Conservation (phyloP, 306 rosid species). For the Abrus pulchellus region DNA sequence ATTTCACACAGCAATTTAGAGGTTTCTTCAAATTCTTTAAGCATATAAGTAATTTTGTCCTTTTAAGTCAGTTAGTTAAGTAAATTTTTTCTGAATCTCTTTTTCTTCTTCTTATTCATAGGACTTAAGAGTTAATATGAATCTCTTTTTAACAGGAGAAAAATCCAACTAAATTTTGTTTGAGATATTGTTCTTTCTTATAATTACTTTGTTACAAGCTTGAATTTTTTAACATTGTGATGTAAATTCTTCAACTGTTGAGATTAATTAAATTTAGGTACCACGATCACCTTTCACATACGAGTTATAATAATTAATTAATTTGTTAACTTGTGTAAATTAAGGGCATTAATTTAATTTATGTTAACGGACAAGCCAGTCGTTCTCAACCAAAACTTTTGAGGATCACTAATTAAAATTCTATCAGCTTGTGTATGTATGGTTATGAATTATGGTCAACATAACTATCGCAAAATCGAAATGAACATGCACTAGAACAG, state of each 20-base stretch:
- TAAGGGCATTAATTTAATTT: background rate
- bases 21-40: background rate
- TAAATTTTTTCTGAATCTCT: too few relatives aligned
- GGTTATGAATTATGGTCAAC: constrained; percentile 46
- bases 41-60: background rate
- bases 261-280: background rate
- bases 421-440: constrained; percentile 41
- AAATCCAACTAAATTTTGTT: background rate
- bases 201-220: background rate
- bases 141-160: background rate
- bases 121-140: too few relatives aligned
- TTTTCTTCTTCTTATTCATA: background rate
- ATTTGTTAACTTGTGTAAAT: background rate
- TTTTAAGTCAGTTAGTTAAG: background rate
- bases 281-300: background rate
- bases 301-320: background rate
- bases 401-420: constrained; percentile 19
- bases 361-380: constrained; percentile 18
- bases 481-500: constrained; percentile 26
- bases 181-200: background rate
- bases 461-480: constrained; percentile 27
- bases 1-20: too few relatives aligned
- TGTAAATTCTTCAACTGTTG: background rate
- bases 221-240: background rate
- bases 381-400: constrained; percentile 29